These are phyloP conservation scores for Rhizoctonia solani DNA, from an alignment of 1,284 basidiomycete species.

Conservation along the genomic window DNA sequence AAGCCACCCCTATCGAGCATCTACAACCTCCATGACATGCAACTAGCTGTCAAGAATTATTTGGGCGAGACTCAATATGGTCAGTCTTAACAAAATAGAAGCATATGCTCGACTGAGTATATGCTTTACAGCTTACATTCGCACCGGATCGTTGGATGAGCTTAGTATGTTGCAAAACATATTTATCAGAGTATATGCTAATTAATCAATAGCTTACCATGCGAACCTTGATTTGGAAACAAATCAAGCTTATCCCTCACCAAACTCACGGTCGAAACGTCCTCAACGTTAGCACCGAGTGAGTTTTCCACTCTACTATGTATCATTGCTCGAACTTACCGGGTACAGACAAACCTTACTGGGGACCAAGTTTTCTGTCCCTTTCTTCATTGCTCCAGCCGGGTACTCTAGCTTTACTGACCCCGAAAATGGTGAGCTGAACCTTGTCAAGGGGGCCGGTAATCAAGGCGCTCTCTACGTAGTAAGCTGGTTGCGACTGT, in stretches of 20 bases:
- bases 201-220: conserved; percentile 19
- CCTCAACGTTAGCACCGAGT: conserved; percentile 12
- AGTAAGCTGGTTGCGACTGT: background rate
- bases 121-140: conserved; percentile 8
- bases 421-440: conserved; percentile 27
- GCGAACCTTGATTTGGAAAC: conserved; percentile 23
- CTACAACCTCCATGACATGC: conserved; percentile 29
- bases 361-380: conserved; percentile 9
- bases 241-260: background rate
- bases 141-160: conserved; percentile 17
- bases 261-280: background rate
- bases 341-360: background rate
- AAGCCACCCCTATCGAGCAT: conserved; percentile 15
- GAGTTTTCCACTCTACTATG: background rate
- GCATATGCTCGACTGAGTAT: background rate
- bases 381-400: conserved; percentile 22
- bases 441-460: conserved; percentile 1
- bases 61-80: conserved; percentile 4
- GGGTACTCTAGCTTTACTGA: conserved; percentile 14
- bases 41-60: conserved; percentile 21
- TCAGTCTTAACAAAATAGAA: background rate
- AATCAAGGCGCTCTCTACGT: conserved; percentile 9
- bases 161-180: conserved; percentile 10
- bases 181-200: too few relatives aligned
- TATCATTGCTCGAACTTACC: background rate